Base-by-base conservation (phyloP, 2,329 filamentous ascomycete species). In the Penicillium janthinellum region DNA sequence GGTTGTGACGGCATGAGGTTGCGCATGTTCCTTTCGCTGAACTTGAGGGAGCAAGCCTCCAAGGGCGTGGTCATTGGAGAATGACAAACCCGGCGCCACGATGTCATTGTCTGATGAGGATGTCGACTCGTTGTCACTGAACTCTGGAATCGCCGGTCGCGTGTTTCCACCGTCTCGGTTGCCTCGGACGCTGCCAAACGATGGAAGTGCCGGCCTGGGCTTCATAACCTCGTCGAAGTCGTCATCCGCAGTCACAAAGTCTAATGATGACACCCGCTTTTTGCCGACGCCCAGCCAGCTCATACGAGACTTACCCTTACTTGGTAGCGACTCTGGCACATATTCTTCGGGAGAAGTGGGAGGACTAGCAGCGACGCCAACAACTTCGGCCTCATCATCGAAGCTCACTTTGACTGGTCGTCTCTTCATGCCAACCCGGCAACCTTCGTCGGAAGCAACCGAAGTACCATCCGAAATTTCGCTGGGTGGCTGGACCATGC, bases 401-500 rank as follows among this genome's bases (percentile, higher is more conserved):
- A 88, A 97, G 76, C 92, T 96, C 54, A 88, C 86, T 55, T 85
- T 80, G 3, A 79, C 79, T 34, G 74, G 74, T 69, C 83, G 85
- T 73, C 83, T 87, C 64, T 81, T 84, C 60, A 77, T 77, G 20
- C 67, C 72, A 15, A 73, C 42, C 38, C 72, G 74, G 25, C 62
- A 66, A 10, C 78, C 77, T 48, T 82, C 80, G 42, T 79, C 78
- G 3, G 80, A 81, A 39, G 72, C 73, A 17, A 76, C 71, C 5
- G 85, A 88, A 4, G 80, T 79, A 0, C 77, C 83, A 62, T 87
- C 85, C 1, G 85, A 87, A 1, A 81, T 74, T 60, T 87, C 85
- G 63, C 83, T 85, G 1, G 79, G 70, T 5, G 80, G 73, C 35
- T 73, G 74, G 47, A 66, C 66, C 14, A 65, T 60, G 42, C 72